Evolutionary conservation across 2,329 filamentous ascomycete genomes (phyloP).

Genomic region (Aspergillus sp.): DNA sequence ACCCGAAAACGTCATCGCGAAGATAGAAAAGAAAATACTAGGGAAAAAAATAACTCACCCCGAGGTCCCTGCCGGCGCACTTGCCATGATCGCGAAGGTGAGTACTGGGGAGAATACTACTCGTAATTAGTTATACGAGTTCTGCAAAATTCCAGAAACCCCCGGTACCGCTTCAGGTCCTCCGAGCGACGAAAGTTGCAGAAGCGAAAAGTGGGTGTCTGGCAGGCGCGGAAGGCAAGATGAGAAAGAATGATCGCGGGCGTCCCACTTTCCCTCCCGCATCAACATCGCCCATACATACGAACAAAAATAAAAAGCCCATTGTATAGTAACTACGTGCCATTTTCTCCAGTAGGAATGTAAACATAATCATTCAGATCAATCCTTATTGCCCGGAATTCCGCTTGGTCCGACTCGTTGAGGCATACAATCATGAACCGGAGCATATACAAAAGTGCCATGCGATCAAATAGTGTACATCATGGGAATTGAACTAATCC

Average conservation of each 20-base stretch:
- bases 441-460: slow-evolving; percentile 14
- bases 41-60: neutral
- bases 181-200: neutral
- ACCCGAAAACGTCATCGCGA: neutral
- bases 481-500: slow-evolving; percentile 9
- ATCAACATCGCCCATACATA: neutral
- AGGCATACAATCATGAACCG: neutral
- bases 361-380: neutral
- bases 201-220: neutral
- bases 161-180: neutral
- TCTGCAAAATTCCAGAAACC: neutral
- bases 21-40: neutral
- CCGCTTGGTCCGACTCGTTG: neutral
- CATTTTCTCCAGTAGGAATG: neutral
- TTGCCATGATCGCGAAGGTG: neutral
- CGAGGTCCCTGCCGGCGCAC: neutral
- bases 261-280: neutral
- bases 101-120: neutral
- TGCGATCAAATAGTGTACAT: slow-evolving; percentile 21
- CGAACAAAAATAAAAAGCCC: neutral
- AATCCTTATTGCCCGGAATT: neutral
- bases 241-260: neutral
- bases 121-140: no score
- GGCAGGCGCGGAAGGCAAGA: neutral
- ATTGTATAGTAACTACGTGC: neutral